Conservation (phyloP, 2,329 filamentous ascomycete species). For the Claviceps digitariae region DNA sequence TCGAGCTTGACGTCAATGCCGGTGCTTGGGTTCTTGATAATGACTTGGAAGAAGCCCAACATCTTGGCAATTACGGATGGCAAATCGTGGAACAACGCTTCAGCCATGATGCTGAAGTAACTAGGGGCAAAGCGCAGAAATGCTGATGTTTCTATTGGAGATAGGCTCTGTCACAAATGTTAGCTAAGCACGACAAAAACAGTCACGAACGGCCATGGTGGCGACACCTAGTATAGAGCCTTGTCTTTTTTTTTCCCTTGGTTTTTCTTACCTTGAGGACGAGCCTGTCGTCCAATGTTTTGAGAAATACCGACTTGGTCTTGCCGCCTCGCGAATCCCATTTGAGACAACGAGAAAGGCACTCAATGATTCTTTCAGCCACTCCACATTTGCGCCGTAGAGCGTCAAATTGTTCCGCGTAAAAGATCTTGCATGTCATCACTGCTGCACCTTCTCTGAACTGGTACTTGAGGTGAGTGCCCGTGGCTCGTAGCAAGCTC, state of each 20-base stretch:
- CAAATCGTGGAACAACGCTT: conserved; percentile 87
- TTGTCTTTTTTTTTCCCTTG: no score
- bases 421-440: conserved; percentile 98
- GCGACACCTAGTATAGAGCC: background rate
- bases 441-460: conserved; percentile 88
- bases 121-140: conserved; percentile 93
- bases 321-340: conserved; percentile 98
- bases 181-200: conserved; percentile 4
- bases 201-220: background rate
- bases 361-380: conserved; percentile 87
- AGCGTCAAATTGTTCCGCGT: conserved; percentile 94
- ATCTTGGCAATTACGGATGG: conserved; percentile 98
- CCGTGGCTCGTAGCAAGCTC: conserved; percentile 69
- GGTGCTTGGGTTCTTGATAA: conserved; percentile 87
- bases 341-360: conserved; percentile 84
- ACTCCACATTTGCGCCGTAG: conserved; percentile 86
- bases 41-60: conserved; percentile 95
- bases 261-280: conserved; percentile 54
- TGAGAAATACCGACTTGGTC: conserved; percentile 92
- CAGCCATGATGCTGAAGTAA: conserved; percentile 95
- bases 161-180: conserved; percentile 45
- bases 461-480: conserved; percentile 90
- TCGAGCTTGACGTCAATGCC: conserved; percentile 92
- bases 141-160: conserved; percentile 82
- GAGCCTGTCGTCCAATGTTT: conserved; percentile 87